These are phyloP conservation scores for Trichophaea hybrida DNA, from an alignment of 2,329 filamentous ascomycete genomes.

Conservation along the genomic window DNA sequence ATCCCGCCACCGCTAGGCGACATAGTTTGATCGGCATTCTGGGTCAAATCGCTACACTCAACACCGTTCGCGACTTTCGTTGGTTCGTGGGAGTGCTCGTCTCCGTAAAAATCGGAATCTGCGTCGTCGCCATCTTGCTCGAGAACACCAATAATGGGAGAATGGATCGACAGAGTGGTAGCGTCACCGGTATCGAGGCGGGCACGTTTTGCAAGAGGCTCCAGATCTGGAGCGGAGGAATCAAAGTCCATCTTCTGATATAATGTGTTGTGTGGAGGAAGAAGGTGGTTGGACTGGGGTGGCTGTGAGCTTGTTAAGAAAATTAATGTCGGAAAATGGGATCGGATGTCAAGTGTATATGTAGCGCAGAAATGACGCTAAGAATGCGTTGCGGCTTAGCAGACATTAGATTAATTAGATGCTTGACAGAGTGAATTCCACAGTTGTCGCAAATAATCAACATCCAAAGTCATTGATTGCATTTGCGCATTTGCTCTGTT, in stretches of 20 bases:
- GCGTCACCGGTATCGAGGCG: constrained; percentile 1
- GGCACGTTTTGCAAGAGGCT: constrained; percentile 5
- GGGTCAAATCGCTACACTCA: not conserved
- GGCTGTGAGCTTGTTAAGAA: not conserved
- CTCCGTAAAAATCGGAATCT: constrained; percentile 13
- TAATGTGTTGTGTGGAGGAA: not conserved
- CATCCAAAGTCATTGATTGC: too few relatives aligned
- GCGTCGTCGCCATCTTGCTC: constrained; percentile 10
- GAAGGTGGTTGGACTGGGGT: not conserved
- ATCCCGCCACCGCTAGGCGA: not conserved
- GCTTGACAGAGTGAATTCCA: too few relatives aligned
- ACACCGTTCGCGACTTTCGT: not conserved
- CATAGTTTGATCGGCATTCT: not conserved
- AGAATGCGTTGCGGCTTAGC: not conserved
- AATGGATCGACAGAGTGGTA: not conserved
- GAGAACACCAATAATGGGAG: constrained; percentile 3
- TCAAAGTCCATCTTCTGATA: not conserved
- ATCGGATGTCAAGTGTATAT: not conserved
- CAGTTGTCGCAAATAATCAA: too few relatives aligned
- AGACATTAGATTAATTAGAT: too few relatives aligned
- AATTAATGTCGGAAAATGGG: not conserved
- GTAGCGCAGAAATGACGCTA: not conserved
- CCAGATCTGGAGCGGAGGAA: not conserved
- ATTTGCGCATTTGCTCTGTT: too few relatives aligned
- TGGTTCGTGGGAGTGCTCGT: not conserved